Evolutionary conservation across 495 filamentous ascomycete species (phyloP).

Genomic region (Neurospora tetraspora): DNA sequence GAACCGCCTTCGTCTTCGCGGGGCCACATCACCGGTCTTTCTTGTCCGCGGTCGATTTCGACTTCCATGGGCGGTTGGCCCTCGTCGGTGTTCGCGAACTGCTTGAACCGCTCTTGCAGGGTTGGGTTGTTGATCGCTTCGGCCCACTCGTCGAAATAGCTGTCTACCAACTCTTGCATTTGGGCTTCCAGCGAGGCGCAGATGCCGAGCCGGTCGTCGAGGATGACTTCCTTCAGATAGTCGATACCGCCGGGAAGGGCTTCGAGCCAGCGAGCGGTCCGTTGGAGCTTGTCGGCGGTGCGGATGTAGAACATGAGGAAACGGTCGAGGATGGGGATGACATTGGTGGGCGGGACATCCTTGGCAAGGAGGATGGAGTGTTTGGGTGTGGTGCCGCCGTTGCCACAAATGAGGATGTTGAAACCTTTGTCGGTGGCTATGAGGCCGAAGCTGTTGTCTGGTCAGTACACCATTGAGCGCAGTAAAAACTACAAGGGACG

Average conservation of each 20-base stretch:
- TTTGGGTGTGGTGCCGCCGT: slow-evolving; percentile 79
- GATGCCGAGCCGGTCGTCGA: slow-evolving; percentile 86
- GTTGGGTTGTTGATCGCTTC: slow-evolving; percentile 66
- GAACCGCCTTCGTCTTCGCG: slow-evolving; percentile 33
- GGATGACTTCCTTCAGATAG: slow-evolving; percentile 74
- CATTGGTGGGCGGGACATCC: slow-evolving; percentile 77
- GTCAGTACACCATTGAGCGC: slow-evolving; percentile 6
- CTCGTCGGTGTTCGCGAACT: slow-evolving; percentile 82
- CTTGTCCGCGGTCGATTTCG: slow-evolving; percentile 64
- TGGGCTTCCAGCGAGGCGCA: slow-evolving; percentile 77
- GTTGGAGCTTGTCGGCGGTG: slow-evolving; percentile 88
- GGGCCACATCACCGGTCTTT: slow-evolving; percentile 77
- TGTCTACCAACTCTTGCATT: slow-evolving; percentile 79
- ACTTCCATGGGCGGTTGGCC: slow-evolving; percentile 60
- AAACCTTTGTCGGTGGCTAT: slow-evolving; percentile 93
- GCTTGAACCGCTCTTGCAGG: slow-evolving; percentile 62
- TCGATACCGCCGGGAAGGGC: slow-evolving; percentile 75
- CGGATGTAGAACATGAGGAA: slow-evolving; percentile 97
- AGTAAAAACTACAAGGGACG: not conserved
- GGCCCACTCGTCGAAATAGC: slow-evolving; percentile 95
- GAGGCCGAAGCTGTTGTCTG: slow-evolving; percentile 61
- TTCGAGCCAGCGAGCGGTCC: slow-evolving; percentile 90
- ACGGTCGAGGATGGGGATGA: slow-evolving; percentile 79
- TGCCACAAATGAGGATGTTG: slow-evolving; percentile 90
- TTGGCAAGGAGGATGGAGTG: slow-evolving; percentile 86